Base-by-base conservation (phyloP, 768 basidiomycete species). In the Trametes maxima region DNA sequence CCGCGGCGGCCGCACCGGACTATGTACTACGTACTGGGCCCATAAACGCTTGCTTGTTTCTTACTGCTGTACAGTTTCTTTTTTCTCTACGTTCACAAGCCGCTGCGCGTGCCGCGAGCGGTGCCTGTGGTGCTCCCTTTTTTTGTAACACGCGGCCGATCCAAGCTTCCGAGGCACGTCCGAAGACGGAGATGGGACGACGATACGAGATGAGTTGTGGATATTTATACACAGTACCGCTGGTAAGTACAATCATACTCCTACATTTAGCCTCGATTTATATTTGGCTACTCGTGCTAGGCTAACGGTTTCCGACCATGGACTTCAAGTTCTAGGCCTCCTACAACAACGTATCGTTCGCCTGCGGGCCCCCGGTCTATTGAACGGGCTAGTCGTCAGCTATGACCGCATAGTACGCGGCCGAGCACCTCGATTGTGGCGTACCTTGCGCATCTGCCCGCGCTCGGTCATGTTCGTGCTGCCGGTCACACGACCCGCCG, bases 371-470 rank as follows among this genome's bases (percentile, higher is more conserved):
- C 5, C 42, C 53, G 28, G 25, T 33, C 53, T 54, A 8, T 5
- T n/a, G 14, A 28, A 39, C 52, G 13, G 4, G 2, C 5, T n/a
- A n/a, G n/a, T 40, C 39, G 51, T 53, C 40, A 53, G 51, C 39
- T 22, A 42, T 42, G 37, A 42, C 51, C 22, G 39, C 11, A 53
- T 22, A n/a, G 28, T 13, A 19, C 33, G 3, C 25, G 11, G 10
- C 24, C 25, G 47, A 28, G 16, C 6, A 19, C 35, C 13, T 36
- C 5, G 21, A 14, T 6, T 10, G 28, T 2, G 5, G 42, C 62
- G 17, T 3, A 63, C 65, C 65, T 66, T 66, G 48, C 61, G 58
- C 47, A 44, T 53, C 46, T 66, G 45, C 24, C 65, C 65, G 43
- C 59, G 65, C 62, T 52, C 51, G 40, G 58, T 59, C 62, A 58